These are phyloP conservation scores for Tetracladium marchalianum DNA, from an alignment of 495 filamentous ascomycete species.

Conservation along the genomic window DNA sequence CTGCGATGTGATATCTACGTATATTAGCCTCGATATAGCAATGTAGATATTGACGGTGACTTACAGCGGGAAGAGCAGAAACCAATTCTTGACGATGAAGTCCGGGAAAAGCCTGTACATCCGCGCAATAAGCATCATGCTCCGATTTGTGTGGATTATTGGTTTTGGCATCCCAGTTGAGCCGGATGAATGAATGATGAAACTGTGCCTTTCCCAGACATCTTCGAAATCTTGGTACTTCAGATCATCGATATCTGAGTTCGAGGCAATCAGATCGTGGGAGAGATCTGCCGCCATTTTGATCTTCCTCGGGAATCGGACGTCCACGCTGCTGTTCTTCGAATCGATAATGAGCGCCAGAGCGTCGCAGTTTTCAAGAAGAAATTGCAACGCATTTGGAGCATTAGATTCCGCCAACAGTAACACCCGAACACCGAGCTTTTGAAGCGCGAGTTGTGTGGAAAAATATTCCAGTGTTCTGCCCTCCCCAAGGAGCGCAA, in stretches of 20 bases:
- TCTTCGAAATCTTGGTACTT: constrained; percentile 18
- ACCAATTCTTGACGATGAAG: constrained; percentile 18
- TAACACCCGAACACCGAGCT: constrained; percentile 18
- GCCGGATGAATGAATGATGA: constrained; percentile 21
- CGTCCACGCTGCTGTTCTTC: constrained; percentile 10
- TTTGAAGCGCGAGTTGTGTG: constrained; percentile 18
- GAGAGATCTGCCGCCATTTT: constrained; percentile 11
- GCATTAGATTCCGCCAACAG: constrained; percentile 19
- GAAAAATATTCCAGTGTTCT: constrained; percentile 18
- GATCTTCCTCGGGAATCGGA: constrained; percentile 11
- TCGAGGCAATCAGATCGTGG: not conserved
- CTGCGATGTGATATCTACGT: constrained; percentile 18
- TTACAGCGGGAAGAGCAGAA: constrained; percentile 20
- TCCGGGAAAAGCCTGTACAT: constrained; percentile 21
- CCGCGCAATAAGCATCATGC: constrained; percentile 22
- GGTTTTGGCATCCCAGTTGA: constrained; percentile 23
- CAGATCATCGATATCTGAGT: constrained; percentile 10
- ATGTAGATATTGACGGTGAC: not conserved
- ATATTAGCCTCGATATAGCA: not conserved
- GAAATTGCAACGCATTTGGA: constrained; percentile 10
- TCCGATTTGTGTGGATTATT: constrained; percentile 20
- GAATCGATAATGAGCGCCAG: constrained; percentile 18
- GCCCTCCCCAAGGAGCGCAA: constrained; percentile 16
- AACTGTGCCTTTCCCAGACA: constrained; percentile 19
- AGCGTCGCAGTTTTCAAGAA: constrained; percentile 13